A percentile compares a stretch with the other conserved stretches of the same genome.
Conservation (phyloP, 2,329 filamentous ascomycete species). For the Trichoderma guizhouense region DNA sequence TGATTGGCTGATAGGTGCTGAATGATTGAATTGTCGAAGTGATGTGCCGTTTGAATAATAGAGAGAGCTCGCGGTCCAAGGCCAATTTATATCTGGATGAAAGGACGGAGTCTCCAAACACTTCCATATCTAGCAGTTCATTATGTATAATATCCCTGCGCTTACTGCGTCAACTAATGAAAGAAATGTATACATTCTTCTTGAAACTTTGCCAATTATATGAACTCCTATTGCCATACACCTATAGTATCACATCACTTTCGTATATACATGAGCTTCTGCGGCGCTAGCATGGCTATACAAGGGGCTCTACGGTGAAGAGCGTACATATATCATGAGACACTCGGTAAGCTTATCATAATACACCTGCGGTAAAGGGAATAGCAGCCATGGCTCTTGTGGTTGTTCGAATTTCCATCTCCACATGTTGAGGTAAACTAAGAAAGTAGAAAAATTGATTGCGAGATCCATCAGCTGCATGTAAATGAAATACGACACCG, state of each 20-base stretch:
- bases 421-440: not conserved
- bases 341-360: not conserved
- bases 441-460: not conserved
- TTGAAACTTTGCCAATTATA: not conserved
- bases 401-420: not conserved
- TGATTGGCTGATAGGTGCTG: not conserved
- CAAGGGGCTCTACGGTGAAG: not conserved
- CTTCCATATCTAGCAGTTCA: not conserved
- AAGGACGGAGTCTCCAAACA: not conserved
- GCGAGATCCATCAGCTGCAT: not conserved
- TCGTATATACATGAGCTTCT: not conserved
- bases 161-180: not conserved
- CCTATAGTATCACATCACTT: not conserved
- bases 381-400: too few relatives aligned
- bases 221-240: not conserved
- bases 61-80: not conserved
- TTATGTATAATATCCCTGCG: not conserved
- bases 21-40: not conserved
- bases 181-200: not conserved
- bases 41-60: not conserved
- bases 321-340: too few relatives aligned
- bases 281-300: not conserved
- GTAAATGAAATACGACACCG: not conserved
- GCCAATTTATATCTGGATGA: not conserved
- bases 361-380: not conserved